Evolutionary conservation across 352 stramenopile genomes (phyloP), one percentile per base, ranked within the genome.

Genomic region (Pythium oligandrum): DNA sequence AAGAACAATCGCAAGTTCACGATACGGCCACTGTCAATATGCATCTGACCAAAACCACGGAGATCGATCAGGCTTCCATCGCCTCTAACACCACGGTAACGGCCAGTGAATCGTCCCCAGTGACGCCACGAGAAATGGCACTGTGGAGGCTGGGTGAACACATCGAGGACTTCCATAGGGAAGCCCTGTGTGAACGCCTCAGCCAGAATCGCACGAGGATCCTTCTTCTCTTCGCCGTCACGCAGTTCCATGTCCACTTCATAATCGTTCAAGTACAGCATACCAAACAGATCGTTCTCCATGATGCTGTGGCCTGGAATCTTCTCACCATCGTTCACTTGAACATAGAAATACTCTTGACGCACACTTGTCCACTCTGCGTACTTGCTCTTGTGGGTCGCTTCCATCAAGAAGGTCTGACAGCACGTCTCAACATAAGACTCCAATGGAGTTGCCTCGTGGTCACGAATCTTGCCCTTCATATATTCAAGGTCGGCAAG

Each of bases 71-170:
- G 66, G 35, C 68, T 61, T 44, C 75, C 77, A 46, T 88, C 71
- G 38, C 83, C 80, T 26, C 79, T 77, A 5, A 86, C 58, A 31
- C 80, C 83, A 44, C 75, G 68, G 63, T 78, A 89, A 26, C 69
- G 70, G 12, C 83, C 83, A 0, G 75, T 78, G 57, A 91, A 93
- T 6, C 70, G 66, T 0, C 78, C 83, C 83, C 83, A 93, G 57
- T 93, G 83, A 9, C 80, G 68, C 83, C 83, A 93, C 37, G 76
- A 71, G 44, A 93, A 93, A 55, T 90, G 82, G 55, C 82, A 88
- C 39, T 75, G 65, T 31, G 83, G 83, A 32, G 76, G 78, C 53
- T 87, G 78, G 32, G 83, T 91, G 52, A 79, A 93, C 45, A 91
- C 83, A 26, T 88, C 64, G 8, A 90, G 63, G 9, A 93, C 75